A percentile compares a stretch with the other conserved stretches of the same genome.
These are phyloP conservation scores for Cyclanthera cordifolia DNA, from an alignment of 306 rosid species.

Conservation along the genomic window DNA sequence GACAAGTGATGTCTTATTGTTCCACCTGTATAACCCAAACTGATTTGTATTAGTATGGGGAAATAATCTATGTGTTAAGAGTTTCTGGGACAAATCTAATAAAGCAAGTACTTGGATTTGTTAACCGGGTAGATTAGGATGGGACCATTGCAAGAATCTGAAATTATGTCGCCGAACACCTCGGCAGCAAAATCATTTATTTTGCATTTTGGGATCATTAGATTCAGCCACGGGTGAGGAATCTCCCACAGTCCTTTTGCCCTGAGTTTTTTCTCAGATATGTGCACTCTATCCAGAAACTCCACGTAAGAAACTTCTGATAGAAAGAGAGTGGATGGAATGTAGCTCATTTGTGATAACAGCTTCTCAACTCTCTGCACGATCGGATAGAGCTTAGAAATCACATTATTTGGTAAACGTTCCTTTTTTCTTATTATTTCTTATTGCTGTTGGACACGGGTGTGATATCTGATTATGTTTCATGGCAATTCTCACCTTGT, in stretches of 20 bases:
- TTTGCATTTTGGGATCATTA: slow-evolving; percentile 59
- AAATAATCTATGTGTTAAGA: not conserved
- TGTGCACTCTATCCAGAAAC: slow-evolving; percentile 80
- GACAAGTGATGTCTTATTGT: slow-evolving; percentile 59
- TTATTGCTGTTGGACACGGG: not conserved
- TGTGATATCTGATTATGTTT: not conserved
- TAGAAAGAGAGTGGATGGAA: slow-evolving; percentile 50
- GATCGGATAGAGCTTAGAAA: not conserved
- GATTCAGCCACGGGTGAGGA: slow-evolving; percentile 93
- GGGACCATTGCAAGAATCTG: slow-evolving; percentile 63
- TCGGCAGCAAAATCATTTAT: slow-evolving; percentile 44
- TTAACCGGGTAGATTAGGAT: slow-evolving; percentile 78
- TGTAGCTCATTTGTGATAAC: slow-evolving; percentile 43
- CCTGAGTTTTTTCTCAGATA: slow-evolving; percentile 51
- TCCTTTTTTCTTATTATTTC: not conserved
- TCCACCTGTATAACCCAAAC: slow-evolving; percentile 51
- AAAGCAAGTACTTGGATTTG: slow-evolving; percentile 50
- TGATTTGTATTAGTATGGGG: slow-evolving; percentile 6
- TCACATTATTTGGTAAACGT: not conserved
- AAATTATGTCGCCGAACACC: slow-evolving; percentile 64
- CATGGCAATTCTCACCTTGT: slow-evolving; percentile 32
- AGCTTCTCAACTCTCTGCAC: slow-evolving; percentile 54
- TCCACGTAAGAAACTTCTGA: slow-evolving; percentile 72
- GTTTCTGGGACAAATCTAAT: not conserved
- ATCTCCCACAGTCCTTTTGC: slow-evolving; percentile 69